Evolutionary conservation across 2,329 filamentous ascomycete species (phyloP).

Genomic region (Tolypocladium cylindrosporum): DNA sequence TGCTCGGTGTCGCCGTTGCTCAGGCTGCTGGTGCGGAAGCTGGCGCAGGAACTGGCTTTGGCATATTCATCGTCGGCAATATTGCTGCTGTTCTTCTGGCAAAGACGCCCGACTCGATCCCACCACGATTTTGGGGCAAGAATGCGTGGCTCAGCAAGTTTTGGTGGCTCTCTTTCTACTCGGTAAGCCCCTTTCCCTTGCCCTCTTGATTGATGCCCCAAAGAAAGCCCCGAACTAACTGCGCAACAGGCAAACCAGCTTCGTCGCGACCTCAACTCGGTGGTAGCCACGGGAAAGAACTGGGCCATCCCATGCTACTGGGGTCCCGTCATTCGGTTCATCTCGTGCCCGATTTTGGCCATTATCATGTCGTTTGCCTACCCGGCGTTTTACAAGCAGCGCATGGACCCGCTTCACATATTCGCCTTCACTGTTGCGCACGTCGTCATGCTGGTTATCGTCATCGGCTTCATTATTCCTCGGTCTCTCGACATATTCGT

Average conservation of each 20-base stretch:
- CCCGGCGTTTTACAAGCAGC: conserved; percentile 24
- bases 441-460: conserved; percentile 27
- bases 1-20: conserved; percentile 36
- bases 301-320: conserved; percentile 40
- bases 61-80: conserved; percentile 30
- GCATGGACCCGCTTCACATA: conserved; percentile 31
- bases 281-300: conserved; percentile 33
- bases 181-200: neutral
- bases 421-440: conserved; percentile 28
- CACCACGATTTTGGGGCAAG: conserved; percentile 30
- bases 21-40: conserved; percentile 29
- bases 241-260: conserved; percentile 37
- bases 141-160: conserved; percentile 28
- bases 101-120: conserved; percentile 24
- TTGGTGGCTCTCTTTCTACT: conserved; percentile 25
- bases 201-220: neutral
- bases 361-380: conserved; percentile 38
- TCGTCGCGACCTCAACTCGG: conserved; percentile 39
- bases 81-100: conserved; percentile 25
- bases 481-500: conserved; percentile 1
- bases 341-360: conserved; percentile 31
- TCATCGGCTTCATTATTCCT: conserved; percentile 33
- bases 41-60: conserved; percentile 38
- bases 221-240: neutral
- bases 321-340: conserved; percentile 23